Conservation (phyloP, 805 yeast species). For the Candida tammaniensis region DNA sequence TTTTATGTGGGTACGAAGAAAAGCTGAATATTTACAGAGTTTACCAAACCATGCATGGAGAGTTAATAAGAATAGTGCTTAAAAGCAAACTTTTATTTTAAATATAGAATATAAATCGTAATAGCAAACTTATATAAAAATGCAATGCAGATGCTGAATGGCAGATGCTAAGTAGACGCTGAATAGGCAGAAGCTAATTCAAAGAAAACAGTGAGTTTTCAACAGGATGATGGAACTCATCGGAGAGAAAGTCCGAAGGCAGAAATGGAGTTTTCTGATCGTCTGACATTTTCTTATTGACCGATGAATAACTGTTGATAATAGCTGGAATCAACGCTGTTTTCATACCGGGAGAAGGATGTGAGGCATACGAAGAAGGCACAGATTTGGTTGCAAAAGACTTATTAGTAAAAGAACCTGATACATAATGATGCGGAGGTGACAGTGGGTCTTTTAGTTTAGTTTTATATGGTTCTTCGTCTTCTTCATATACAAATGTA, state of each 20-base stretch:
- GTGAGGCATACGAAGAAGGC: slow-evolving; percentile 3
- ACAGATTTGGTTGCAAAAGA: slow-evolving; percentile 6
- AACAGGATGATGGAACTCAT: slow-evolving; percentile 22
- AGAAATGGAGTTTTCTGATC: slow-evolving; percentile 38
- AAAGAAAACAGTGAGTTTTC: slow-evolving; percentile 12
- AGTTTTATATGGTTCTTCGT: slow-evolving; percentile 8
- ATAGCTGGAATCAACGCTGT: slow-evolving; percentile 41
- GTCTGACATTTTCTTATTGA: slow-evolving; percentile 32
- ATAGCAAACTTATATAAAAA: no score
- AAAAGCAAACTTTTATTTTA: neutral
- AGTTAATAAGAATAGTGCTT: slow-evolving; percentile 22
- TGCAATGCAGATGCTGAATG: no score
- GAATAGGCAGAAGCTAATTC: no score
- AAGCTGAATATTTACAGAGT: slow-evolving; percentile 63
- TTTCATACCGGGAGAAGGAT: slow-evolving; percentile 14
- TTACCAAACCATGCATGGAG: slow-evolving; percentile 81
- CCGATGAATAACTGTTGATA: slow-evolving; percentile 36
- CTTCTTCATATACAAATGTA: slow-evolving; percentile 14
- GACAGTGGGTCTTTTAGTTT: no score
- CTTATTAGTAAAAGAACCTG: slow-evolving; percentile 3
- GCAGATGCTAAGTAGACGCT: no score
- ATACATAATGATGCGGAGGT: slow-evolving; percentile 18
- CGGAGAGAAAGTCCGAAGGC: slow-evolving; percentile 40
- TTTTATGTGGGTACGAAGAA: slow-evolving; percentile 65
- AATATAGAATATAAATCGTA: neutral